Base-by-base conservation (phyloP, 2,329 filamentous ascomycete genomes). In the Pseudogymnoascus sp. region DNA sequence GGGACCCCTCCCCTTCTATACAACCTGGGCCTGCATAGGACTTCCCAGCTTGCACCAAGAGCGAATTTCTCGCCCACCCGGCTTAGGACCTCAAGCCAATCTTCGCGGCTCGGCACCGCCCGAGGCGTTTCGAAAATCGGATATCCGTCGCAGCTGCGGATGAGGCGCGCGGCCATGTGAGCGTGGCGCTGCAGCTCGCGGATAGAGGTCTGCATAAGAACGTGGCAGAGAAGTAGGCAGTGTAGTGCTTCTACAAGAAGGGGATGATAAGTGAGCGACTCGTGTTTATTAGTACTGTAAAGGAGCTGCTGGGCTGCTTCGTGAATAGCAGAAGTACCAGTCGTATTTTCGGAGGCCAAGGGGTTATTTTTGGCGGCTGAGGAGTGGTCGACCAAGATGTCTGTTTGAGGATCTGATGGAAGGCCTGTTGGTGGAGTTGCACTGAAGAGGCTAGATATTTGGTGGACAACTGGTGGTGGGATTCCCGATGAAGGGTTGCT, bases 161-260 rank as follows among this genome's bases (percentile, higher is more conserved):
- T 82, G 1, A 94, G 80, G 4, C 90, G 85, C 14, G 90, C 89
- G 4, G 88, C 90, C 82, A 92, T 94, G 76, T 91, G 82, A 0
- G 90, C 89, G 71, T 94, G 90, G 36, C 90, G 88, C 59, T 86
- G 83, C 35, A 92, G 82, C 72, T 94, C 90, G 68, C 89, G 91
- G 9, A 84, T 74, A 0, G 90, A 89, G 0, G 91, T 95, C 73
- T 93, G 90, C 6, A 90, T 76, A 8, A 95, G 83, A n/a, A 84
- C 83, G 73, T 95, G 91, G 67, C 87, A 89, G 41, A 95, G 82
- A 7, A 95, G 83, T 1, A 94, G 75, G 4, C 86, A 87, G 73
- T 95, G 90, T 0, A 95, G 81, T 1, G 88, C 88, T 67, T 95
- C 91, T 5, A 85, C 85, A 9, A 95, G 79, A 7, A 94, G 80